Evolutionary conservation across 129 eudicot species (phyloP).

Genomic region (carrot (Daucus carota)): DH1_v3.0 NC_030381.2:47953001-47953500

Average conservation of each 20-base stretch:
- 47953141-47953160: too few relatives aligned
- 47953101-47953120: too few relatives aligned
- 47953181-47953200: background rate
- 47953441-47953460: slow-evolving; percentile 49
- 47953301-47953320: too few relatives aligned
- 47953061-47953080: too few relatives aligned
- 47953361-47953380: slow-evolving; percentile 93
- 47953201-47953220: background rate
- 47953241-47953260: background rate
- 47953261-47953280: too few relatives aligned
- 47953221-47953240: background rate
- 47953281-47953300: too few relatives aligned
- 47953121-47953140: background rate
- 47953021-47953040: too few relatives aligned
- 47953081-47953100: too few relatives aligned
- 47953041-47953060: too few relatives aligned
- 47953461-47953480: slow-evolving; percentile 79
- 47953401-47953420: slow-evolving; percentile 61
- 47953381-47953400: slow-evolving; percentile 54
- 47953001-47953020: too few relatives aligned
- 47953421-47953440: slow-evolving; percentile 84
- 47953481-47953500: slow-evolving; percentile 81
- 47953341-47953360: slow-evolving; percentile 84
- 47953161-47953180: background rate
- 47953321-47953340: background rate